These are phyloP conservation scores for Paraconiothyrium sp. DNA, from an alignment of 2,329 filamentous ascomycete species.

Conservation along the genomic window DNA sequence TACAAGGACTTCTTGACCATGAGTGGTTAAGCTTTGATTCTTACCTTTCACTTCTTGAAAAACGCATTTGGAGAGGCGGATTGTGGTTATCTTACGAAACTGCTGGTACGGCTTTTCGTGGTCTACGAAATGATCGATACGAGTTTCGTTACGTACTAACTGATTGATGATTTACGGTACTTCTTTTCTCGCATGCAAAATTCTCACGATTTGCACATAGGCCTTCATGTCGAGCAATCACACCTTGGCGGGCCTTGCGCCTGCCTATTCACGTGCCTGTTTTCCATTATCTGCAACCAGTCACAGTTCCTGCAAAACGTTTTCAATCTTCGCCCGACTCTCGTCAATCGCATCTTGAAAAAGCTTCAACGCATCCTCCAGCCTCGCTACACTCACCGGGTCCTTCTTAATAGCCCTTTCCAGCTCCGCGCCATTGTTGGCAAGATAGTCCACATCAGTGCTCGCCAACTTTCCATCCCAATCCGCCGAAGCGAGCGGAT, in stretches of 20 bases:
- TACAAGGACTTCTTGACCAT: constrained; percentile 16
- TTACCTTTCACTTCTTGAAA: background rate
- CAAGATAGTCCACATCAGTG: constrained; percentile 58
- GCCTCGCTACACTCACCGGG: constrained; percentile 47
- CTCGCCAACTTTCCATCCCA: constrained; percentile 54
- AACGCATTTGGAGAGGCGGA: background rate
- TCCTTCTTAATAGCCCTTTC: constrained; percentile 56
- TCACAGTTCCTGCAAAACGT: constrained; percentile 35
- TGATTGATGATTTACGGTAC: background rate
- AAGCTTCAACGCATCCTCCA: constrained; percentile 54
- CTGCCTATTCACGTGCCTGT: background rate
- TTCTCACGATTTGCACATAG: background rate
- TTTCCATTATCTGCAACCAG: background rate
- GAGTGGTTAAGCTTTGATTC: background rate
- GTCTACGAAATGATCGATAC: background rate
- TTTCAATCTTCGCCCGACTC: constrained; percentile 53
- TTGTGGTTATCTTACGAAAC: background rate
- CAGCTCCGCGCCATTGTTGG: constrained; percentile 55
- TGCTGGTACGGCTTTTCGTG: background rate
- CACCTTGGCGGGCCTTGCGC: background rate
- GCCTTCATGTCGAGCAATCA: background rate
- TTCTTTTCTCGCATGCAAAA: background rate
- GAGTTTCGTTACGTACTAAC: background rate
- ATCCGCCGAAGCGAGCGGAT: constrained; percentile 52
- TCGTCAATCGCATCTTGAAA: constrained; percentile 53